Base-by-base conservation (phyloP, 192 early-diverging fungal genomes). In the Entrophospora sp. region DNA sequence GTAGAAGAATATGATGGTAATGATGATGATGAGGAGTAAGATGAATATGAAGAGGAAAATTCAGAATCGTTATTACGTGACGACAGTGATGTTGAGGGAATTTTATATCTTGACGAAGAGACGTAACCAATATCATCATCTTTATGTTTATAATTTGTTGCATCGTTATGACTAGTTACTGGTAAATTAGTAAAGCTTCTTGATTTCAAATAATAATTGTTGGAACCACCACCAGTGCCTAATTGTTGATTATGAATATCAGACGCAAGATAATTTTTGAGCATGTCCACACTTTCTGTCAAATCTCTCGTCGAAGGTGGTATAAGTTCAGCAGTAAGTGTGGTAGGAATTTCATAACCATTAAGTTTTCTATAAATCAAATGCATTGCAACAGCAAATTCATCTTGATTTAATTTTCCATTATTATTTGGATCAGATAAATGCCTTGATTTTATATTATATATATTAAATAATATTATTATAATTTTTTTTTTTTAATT, bases 351-450 rank as follows among this genome's bases (percentile, higher is more conserved):
- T 61, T 88, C 88, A 22, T 82, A 76, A 5, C 92, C 92, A 51
- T 88, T 88, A 16, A 95, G 76, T 62, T 91, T 93, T 28, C 88
- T 75, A 80, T 96, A 91, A 37, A 96, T 89, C 16, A 98, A 74
- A 73, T 96, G 92, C 96, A 98, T 98, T 22, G 94, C 94, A 9
- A 96, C 91, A 36, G 92, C 87, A 70, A 98, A 98, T 73, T 96
- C 96, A 76, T 96, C 91, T 16, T 85, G 68, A 66, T 96, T 94
- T 53, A 98, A 84, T 69, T 94, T 93, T 40, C 94, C 96, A 60
- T 82, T 76, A 55, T 87, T 85, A 68, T 91, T 84, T 4, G 83
- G 85, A 77, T 91, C 91, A 27, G 89, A 80, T 5, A 93, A 76
- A 52, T 66, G 78, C 89, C 89, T 90, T n/a, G n/a, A n/a, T n/a